Conservation (phyloP, 495 filamentous ascomycete species). For the Neurospora sp. region DNA sequence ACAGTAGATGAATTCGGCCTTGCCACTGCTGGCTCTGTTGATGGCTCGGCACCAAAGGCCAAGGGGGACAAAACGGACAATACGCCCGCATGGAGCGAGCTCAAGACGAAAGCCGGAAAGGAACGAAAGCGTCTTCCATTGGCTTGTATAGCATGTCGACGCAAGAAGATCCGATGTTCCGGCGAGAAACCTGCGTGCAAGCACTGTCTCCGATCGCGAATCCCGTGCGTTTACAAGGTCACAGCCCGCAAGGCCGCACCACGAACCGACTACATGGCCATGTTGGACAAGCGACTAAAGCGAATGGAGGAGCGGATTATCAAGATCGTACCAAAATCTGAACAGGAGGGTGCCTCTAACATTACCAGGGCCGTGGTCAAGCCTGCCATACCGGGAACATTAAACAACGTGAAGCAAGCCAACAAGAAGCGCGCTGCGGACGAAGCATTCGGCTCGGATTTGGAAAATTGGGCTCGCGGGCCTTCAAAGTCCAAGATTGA, state of each 20-base stretch:
- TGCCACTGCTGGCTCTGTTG: constrained; percentile 29
- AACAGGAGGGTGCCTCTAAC: constrained; percentile 41
- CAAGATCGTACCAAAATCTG: constrained; percentile 85
- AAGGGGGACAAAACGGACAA: constrained; percentile 49
- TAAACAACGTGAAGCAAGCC: constrained; percentile 33
- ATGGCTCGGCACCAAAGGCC: constrained; percentile 41
- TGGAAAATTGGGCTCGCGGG: constrained; percentile 73
- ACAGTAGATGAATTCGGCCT: constrained; percentile 45
- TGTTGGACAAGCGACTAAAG: constrained; percentile 87
- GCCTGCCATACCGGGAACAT: constrained; percentile 58
- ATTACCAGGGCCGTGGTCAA: constrained; percentile 72
- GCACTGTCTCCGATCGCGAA: constrained; percentile 86
- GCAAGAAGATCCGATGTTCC: constrained; percentile 97
- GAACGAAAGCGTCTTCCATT: constrained; percentile 61
- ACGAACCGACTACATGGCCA: constrained; percentile 97
- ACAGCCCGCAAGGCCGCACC: constrained; percentile 93
- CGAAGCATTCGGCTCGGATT: constrained; percentile 74
- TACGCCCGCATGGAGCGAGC: constrained; percentile 38
- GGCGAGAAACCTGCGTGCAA: constrained; percentile 97
- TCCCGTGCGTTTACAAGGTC: constrained; percentile 98
- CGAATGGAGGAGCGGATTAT: constrained; percentile 97
- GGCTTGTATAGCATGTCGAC: constrained; percentile 89
- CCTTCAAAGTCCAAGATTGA: constrained; percentile 35
- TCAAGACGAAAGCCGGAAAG: neutral
- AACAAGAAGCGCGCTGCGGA: constrained; percentile 79